Evolutionary conservation across 2,329 filamentous ascomycete genomes (phyloP).

Genomic region (Cercospora zeae-maydis): DNA sequence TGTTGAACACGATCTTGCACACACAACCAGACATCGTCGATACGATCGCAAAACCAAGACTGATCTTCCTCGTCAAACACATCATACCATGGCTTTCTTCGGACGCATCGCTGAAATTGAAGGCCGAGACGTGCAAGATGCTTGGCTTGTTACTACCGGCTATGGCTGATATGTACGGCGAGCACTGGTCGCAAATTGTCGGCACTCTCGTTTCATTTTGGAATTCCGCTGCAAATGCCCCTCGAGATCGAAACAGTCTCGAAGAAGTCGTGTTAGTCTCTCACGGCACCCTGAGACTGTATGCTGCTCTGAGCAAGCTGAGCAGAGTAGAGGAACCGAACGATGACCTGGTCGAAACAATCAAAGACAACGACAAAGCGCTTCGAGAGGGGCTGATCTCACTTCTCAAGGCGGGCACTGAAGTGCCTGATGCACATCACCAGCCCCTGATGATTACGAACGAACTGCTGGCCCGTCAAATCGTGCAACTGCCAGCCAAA

Average conservation of each 20-base stretch:
- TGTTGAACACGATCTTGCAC: conserved; percentile 54
- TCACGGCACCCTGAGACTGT: conserved; percentile 69
- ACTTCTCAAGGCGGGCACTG: conserved; percentile 54
- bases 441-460: conserved; percentile 74
- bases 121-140: conserved; percentile 54
- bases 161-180: conserved; percentile 79
- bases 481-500: conserved; percentile 61
- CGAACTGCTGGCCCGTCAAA: conserved; percentile 65
- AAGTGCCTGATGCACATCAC: conserved; percentile 52
- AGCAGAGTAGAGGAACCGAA: conserved; percentile 62
- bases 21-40: conserved; percentile 48
- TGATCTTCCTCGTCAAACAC: conserved; percentile 79
- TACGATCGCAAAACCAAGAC: conserved; percentile 57
- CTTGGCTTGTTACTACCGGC: conserved; percentile 62
- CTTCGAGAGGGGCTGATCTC: conserved; percentile 59
- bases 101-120: conserved; percentile 48
- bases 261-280: conserved; percentile 44
- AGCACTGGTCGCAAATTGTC: conserved; percentile 67
- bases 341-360: conserved; percentile 76
- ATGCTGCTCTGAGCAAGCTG: conserved; percentile 59
- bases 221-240: conserved; percentile 20
- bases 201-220: conserved; percentile 39
- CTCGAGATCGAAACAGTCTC: conserved; percentile 8
- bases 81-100: conserved; percentile 67
- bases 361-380: conserved; percentile 57